These are phyloP conservation scores for Vigna hirtella DNA, from an alignment of 306 rosid genomes.

Conservation along the genomic window DNA sequence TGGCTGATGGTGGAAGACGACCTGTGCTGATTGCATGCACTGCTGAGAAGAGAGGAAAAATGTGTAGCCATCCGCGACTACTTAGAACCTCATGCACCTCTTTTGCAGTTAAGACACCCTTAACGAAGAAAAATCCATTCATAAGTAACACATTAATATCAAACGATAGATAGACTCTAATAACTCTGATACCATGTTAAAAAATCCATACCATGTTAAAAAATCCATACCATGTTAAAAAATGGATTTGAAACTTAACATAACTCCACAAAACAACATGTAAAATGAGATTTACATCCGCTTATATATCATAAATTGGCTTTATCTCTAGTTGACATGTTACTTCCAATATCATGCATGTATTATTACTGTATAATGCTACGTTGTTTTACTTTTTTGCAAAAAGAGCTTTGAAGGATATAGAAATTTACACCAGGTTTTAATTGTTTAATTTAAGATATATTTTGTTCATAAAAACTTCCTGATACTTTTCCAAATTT, in stretches of 20 bases:
- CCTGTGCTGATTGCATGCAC: conserved; percentile 87
- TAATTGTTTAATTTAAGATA: not conserved
- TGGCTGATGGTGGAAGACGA: conserved; percentile 87
- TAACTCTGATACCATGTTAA: no score
- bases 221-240: no score
- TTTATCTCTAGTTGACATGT: no score
- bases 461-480: not conserved
- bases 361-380: no score
- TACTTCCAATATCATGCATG: not conserved
- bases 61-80: conserved; percentile 82
- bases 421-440: not conserved
- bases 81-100: conserved; percentile 85
- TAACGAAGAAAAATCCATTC: conserved; percentile 34
- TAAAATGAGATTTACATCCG: no score
- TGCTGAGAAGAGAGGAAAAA: conserved; percentile 82
- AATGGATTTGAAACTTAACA: no score
- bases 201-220: no score
- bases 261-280: no score
- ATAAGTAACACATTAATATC: not conserved
- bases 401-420: no score
- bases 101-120: conserved; percentile 93
- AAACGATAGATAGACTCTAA: no score
- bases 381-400: no score
- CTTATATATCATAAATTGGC: no score
- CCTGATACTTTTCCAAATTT: not conserved